phyloP scores from a whole-genome alignment of 1,139 yeast genomes.

The Ogataea hybrid region DNA sequence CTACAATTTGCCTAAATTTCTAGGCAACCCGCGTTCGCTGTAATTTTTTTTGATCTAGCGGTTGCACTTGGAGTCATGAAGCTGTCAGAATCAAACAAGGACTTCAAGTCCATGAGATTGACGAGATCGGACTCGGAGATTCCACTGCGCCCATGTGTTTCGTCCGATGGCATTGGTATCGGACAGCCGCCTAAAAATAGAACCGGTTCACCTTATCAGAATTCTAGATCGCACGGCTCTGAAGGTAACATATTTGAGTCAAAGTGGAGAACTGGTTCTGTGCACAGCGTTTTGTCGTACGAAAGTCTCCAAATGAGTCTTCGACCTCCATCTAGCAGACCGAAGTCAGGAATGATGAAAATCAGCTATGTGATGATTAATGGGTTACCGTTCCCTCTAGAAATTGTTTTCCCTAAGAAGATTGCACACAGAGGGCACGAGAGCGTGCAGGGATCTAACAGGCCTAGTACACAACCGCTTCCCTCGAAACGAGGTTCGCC shows the following conservation, averaged over 20 bases:
- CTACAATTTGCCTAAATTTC: too few species aligned
- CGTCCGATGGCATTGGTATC: neutral
- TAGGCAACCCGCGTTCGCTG: too few species aligned
- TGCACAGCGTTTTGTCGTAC: conserved; percentile 1
- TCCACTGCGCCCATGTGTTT: neutral
- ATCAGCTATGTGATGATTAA: conserved; percentile 24
- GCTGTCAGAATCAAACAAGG: neutral
- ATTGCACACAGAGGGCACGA: conserved; percentile 16
- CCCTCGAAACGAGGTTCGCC: neutral
- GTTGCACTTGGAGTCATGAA: neutral
- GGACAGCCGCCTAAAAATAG: conserved; percentile 4
- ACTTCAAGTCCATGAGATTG: neutral
- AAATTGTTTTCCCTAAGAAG: conserved; percentile 27
- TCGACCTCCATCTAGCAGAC: conserved; percentile 7
- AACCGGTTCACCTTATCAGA: neutral
- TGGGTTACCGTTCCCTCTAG: conserved; percentile 29
- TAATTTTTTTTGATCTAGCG: too few species aligned
- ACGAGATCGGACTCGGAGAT: neutral
- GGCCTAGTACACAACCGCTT: conserved; percentile 9
- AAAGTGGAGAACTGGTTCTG: conserved; percentile 4
- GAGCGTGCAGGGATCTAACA: neutral
- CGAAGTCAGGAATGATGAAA: conserved; percentile 10
- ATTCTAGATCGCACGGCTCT: neutral
- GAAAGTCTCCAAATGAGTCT: conserved; percentile 7
- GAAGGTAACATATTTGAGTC: neutral